Base-by-base conservation (phyloP, 805 yeast genomes). In the Starmera quercuum region DNA sequence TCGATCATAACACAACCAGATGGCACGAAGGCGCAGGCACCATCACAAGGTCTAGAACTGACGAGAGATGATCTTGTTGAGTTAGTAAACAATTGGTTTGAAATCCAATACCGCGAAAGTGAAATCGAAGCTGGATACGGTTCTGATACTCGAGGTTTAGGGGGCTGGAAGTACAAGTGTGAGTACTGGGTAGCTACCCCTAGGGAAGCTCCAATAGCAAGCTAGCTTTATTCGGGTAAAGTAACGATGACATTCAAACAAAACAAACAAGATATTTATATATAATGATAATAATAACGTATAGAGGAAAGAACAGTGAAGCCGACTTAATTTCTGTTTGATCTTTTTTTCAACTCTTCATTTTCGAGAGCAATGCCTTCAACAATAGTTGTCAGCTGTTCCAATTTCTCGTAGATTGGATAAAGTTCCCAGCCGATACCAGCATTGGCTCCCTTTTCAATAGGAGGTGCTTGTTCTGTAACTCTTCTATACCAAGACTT, bases 351-450 rank as follows among this genome's bases (percentile, higher is more conserved):
- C 20, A 51, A 29, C 14, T 26, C 38, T 30, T 38, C 34, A 32
- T 48, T 48, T 27, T 51, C 53, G 17, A 31, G 19, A 10, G 43
- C 30, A 7, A 45, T 35, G 9, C 9, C 12, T 33, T 51, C 51
- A 14, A 51, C 48, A 7, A 48, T 30, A 30, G 35, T 39, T 0
- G 53, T 40, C 29, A 51, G 32, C 10, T 39, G 45, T 16, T 73
- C 78, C 25, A 78, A 53, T 47, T 74, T 74, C 19, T 58, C 47
- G 50, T 74, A 71, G 14, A 81, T 44, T 35, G 67, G 74, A 45
- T 66, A 78, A 28, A 67, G 59, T 47, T 80, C 84, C 83, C 84
- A 75, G 29, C 75, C 71, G 33, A 79, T 61, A 26, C 85, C 82
- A 6, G 58, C 55, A 15, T 58, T 56, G 36, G 62, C 66, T 23